Evolutionary conservation across 768 basidiomycete species (phyloP).

Genomic region (Xanthoconium purpureum): DNA sequence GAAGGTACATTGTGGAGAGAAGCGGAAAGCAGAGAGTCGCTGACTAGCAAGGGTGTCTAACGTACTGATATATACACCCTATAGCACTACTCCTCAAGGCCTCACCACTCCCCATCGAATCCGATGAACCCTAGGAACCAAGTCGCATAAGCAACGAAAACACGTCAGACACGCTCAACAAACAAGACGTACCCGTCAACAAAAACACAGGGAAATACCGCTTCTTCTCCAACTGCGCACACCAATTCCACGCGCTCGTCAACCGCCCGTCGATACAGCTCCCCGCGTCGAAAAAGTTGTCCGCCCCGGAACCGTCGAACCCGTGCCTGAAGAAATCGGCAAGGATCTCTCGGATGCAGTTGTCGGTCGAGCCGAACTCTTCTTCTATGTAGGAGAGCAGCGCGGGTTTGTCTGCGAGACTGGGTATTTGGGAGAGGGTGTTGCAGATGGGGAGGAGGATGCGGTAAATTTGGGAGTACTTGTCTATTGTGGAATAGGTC

Average conservation of each 20-base stretch:
- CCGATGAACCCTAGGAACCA: conserved; percentile 64
- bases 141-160: neutral
- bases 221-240: conserved; percentile 82
- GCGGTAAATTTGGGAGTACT: conserved; percentile 89
- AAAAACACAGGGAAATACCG: conserved; percentile 78
- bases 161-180: neutral
- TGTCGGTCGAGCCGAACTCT: conserved; percentile 77
- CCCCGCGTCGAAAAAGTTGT: conserved; percentile 87
- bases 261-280: conserved; percentile 81
- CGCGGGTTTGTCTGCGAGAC: conserved; percentile 64
- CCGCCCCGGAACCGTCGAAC: conserved; percentile 88
- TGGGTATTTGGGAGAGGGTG: conserved; percentile 68
- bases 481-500: conserved; percentile 43
- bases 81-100: neutral
- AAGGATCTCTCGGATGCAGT: conserved; percentile 66
- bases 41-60: too few species aligned
- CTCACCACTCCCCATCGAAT: conserved; percentile 83
- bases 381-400: conserved; percentile 73
- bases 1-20: neutral
- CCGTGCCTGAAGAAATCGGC: conserved; percentile 85
- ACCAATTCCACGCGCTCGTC: conserved; percentile 94
- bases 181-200: conserved; percentile 54
- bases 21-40: neutral
- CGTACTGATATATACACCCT: neutral
- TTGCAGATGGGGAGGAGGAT: conserved; percentile 87